Evolutionary conservation across 2,329 filamentous ascomycete genomes (phyloP), one percentile per base, ranked within the genome.

Genomic region (Fusarium tupiense): DNA sequence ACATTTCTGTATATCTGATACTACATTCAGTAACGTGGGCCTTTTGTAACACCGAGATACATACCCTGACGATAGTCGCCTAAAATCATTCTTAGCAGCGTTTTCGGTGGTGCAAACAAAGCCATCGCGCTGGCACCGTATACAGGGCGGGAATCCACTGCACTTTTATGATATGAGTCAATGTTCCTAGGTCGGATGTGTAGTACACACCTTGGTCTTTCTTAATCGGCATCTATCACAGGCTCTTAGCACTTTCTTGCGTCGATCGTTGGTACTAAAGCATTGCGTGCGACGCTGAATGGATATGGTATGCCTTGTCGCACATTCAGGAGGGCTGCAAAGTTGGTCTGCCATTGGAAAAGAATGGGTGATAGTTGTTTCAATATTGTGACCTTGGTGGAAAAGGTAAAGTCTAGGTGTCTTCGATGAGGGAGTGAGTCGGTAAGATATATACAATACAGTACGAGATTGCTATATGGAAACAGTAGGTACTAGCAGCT

Each of bases 111-210:
- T 50, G 47, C 47, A 50, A 8, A 50, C 47, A n/a, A 50, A 50
- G 0, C 47, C 47, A 19, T 50, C 47, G 1, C 47, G 47, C 7
- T n/a, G 47, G 22, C 47, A 50, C 14, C 47, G 8, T 5, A 4
- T n/a, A n/a, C 47, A 50, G 0, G 47, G 29, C 0, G 14, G 11
- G 22, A n/a, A n/a, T 13, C 47, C 47, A 33, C 14, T 16, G 7
- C 47, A 50, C 47, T 50, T 50, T 50, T 17, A 5, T 9, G 5
- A 33, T n/a, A 3, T 50, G 10, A 50, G 47, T n/a, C 0, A 9
- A 12, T 33, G 3, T n/a, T 6, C 2, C 9, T 2, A 50, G 26
- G 29, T 19, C 10, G 1, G 22, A 1, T n/a, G 7, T 33, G 2
- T 3, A n/a, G 8, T 13, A 33, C 29, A 2, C 16, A 50, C 47